These are phyloP conservation scores for Caloboletus inedulis DNA, from an alignment of 1,284 basidiomycete species.

Conservation along the genomic window DNA sequence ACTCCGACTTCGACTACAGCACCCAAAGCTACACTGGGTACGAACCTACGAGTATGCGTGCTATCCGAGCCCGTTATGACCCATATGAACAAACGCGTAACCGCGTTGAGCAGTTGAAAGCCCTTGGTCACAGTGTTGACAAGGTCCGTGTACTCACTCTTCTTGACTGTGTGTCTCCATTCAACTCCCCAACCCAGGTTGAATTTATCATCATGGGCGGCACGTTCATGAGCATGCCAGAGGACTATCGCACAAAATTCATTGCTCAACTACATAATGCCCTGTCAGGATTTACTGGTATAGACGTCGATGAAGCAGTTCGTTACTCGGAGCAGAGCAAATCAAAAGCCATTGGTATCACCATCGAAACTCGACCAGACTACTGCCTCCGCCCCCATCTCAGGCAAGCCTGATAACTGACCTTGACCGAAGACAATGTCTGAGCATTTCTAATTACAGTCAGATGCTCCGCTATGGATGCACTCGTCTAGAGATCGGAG, in stretches of 20 bases:
- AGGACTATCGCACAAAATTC: conserved; percentile 92
- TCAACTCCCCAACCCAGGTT: conserved; percentile 51
- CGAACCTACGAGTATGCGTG: conserved; percentile 98
- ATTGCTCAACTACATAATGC: conserved; percentile 98
- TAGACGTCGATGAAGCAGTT: conserved; percentile 97
- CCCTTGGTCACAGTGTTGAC: conserved; percentile 94
- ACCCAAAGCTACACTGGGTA: conserved; percentile 98
- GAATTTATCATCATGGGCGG: conserved; percentile 99
- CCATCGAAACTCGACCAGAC: conserved; percentile 98
- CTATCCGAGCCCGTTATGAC: conserved; percentile 96
- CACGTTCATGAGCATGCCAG: conserved; percentile 99
- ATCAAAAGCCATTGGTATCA: conserved; percentile 98
- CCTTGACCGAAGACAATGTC: not conserved
- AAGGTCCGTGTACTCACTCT: conserved; percentile 56
- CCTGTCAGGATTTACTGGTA: conserved; percentile 90
- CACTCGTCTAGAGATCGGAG: conserved; percentile 96
- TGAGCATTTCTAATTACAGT: conserved; percentile 39
- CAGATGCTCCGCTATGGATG: conserved; percentile 99
- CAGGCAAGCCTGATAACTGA: conserved; percentile 44
- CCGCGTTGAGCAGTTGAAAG: conserved; percentile 92
- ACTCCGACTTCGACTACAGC: conserved; percentile 99
- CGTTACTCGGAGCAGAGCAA: conserved; percentile 94
- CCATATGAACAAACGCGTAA: conserved; percentile 98
- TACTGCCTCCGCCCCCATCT: conserved; percentile 98
- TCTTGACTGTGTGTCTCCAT: not conserved